Percentiles rank a stretch among this genome's conserved stretches.
These are phyloP conservation scores for Diplodia mutila DNA, from an alignment of 2,329 filamentous ascomycete genomes.

Conservation along the genomic window DNA sequence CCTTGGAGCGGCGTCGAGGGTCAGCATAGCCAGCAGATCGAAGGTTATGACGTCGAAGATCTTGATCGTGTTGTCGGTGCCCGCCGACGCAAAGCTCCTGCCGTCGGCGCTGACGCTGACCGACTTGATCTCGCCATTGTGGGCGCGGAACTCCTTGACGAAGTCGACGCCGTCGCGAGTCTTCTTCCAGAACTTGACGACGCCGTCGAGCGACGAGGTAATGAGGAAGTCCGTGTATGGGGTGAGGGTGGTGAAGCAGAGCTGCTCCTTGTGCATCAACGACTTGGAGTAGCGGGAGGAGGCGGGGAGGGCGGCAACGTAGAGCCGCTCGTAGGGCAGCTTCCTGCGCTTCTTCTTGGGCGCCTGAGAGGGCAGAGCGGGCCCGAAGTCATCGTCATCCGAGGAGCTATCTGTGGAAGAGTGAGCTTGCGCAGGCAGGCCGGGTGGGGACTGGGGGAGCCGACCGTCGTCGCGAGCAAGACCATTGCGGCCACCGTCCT, in stretches of 20 bases:
- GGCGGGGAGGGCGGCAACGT: conserved; percentile 83
- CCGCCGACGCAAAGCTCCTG: conserved; percentile 88
- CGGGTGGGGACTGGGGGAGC: neutral
- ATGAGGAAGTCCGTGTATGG: conserved; percentile 93
- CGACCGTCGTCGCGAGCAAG: conserved; percentile 14
- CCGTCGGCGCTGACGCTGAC: conserved; percentile 89
- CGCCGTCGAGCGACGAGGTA: conserved; percentile 90
- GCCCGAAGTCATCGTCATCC: conserved; percentile 86
- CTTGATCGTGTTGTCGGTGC: conserved; percentile 76
- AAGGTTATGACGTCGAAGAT: conserved; percentile 82
- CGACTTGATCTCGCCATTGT: conserved; percentile 79
- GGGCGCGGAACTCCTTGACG: conserved; percentile 95
- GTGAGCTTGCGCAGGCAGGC: neutral
- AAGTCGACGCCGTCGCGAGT: conserved; percentile 88
- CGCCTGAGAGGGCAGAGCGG: conserved; percentile 78
- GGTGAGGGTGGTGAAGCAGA: conserved; percentile 85
- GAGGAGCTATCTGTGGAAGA: conserved; percentile 64
- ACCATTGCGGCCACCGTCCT: conserved; percentile 12
- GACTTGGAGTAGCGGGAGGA: conserved; percentile 88
- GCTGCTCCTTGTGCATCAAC: conserved; percentile 96
- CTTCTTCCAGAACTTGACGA: conserved; percentile 99
- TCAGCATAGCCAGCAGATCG: conserved; percentile 66
- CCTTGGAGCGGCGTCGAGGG: conserved; percentile 73
- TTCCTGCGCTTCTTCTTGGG: conserved; percentile 88
- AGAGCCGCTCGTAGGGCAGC: conserved; percentile 93